Base-by-base conservation (phyloP, 2,329 filamentous ascomycete species). In the Claviceps spartinae region DNA sequence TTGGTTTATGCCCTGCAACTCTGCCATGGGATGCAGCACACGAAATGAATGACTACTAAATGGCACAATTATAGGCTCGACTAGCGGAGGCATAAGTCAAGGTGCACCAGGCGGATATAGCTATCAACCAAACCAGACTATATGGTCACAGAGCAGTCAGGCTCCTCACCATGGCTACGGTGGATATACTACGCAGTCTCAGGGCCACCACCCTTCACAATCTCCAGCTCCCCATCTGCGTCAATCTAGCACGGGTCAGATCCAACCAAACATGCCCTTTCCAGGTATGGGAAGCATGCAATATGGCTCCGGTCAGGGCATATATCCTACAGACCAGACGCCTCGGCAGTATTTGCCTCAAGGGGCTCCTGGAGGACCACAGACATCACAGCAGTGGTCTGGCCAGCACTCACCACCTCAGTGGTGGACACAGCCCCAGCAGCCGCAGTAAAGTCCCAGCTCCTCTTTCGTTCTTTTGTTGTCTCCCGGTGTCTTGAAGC, bases 101-200 rank as follows among this genome's bases (percentile, higher is more conserved):
- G 69, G 70, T 51, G 61, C 72, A 6, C 75, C 76, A 59, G 69
- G 76, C 55, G 85, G 83, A 63, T 83, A 77, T 59, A 88, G 76
- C 59, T 88, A 86, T 60, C 72, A 77, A 52, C 72, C 77, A 42
- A 72, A 70, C 54, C 79, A 79, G 61, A 54, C 58, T 50, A 81
- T 85, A 73, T 85, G 81, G 81, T 75, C 77, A 36, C 83, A 86
- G 57, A 76, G 78, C 48, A 79, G 82, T 43, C 83, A 84, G 63
- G 73, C 77, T 16, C 79, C 81, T 57, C 77, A 81, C 56, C 74
- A 73, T 58, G 74, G 68, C 56, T 79, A 76, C 59, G 73, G 74
- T 49, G 70, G 71, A 55, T 79, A 76, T 58, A 72, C 74, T 6
- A 73, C 75, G 37, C 75, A 79, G 58, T 70, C 72, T 1, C 76